phyloP scores from a whole-genome alignment of 2,329 filamentous ascomycete genomes.

The Lecanoromycetidae sp. region DNA sequence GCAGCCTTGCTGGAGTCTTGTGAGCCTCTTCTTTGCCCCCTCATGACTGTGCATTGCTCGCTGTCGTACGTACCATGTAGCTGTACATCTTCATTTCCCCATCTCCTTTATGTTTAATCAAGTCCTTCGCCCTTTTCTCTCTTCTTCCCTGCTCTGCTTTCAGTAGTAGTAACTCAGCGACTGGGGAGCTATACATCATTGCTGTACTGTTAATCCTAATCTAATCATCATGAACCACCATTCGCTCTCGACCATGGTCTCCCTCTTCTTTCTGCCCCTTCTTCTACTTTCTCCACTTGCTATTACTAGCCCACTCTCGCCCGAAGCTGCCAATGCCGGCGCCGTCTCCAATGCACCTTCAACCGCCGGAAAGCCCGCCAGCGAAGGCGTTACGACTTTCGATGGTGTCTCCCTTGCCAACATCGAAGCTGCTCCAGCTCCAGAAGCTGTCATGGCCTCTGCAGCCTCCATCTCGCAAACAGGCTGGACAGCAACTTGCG shows the following conservation, averaged over 20 bases:
- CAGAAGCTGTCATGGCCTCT: neutral
- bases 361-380: conserved; percentile 1
- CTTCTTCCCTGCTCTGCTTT: neutral
- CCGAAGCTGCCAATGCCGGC: conserved; percentile 14
- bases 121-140: neutral
- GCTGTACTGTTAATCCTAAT: conserved; percentile 3
- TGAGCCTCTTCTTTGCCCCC: too few relatives aligned
- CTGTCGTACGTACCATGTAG: neutral
- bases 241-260: conserved; percentile 3
- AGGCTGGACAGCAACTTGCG: conserved; percentile 12
- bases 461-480: conserved; percentile 2
- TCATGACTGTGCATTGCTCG: neutral
- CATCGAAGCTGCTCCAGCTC: conserved; percentile 2
- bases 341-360: neutral
- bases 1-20: neutral
- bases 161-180: neutral
- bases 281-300: conserved; percentile 4
- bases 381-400: conserved; percentile 12
- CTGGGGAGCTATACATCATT: neutral
- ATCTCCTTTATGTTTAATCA: neutral
- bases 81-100: neutral
- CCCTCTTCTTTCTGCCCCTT: neutral
- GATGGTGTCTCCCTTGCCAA: conserved; percentile 10
- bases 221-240: neutral
- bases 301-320: conserved; percentile 7